phyloP scores from a whole-genome alignment of 176 grass and related monocot species.

The Eragrostis curvula region DNA sequence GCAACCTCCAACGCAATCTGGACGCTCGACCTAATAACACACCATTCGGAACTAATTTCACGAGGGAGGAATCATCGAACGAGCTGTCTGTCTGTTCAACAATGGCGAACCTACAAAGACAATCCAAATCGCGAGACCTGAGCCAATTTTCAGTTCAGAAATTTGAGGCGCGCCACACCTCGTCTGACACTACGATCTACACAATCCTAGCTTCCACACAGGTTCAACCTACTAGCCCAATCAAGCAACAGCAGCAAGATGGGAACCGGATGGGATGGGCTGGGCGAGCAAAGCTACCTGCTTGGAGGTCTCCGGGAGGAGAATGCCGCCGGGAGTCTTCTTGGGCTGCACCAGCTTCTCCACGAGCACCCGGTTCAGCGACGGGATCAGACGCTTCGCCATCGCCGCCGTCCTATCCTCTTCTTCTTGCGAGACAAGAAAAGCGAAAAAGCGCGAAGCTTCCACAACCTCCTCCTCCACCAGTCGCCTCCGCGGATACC shows the following conservation, averaged over 20 bases:
- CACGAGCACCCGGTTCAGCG: conserved; percentile 84
- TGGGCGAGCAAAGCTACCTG: conserved; percentile 44
- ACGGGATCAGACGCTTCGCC: conserved; percentile 84
- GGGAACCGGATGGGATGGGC: not conserved
- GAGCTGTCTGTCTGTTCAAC: not conserved
- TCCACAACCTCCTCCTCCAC: conserved; percentile 4
- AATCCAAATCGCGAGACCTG: not conserved
- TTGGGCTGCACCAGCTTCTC: conserved; percentile 89
- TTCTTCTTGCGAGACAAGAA: conserved; percentile 49
- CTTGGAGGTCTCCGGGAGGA: conserved; percentile 92
- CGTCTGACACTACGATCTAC: not conserved
- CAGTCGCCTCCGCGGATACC: not conserved
- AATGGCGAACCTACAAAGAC: not conserved
- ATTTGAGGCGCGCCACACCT: not conserved
- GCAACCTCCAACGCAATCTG: not conserved
- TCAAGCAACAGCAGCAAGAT: not conserved
- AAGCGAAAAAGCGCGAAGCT: conserved; percentile 28
- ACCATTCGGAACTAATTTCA: not conserved
- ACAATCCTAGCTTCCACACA: not conserved
- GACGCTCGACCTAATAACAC: not conserved
- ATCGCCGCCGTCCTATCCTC: conserved; percentile 34
- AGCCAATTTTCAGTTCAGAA: not conserved
- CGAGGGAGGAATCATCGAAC: not conserved
- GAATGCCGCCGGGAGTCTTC: conserved; percentile 81
- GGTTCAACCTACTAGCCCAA: not conserved